Evolutionary conservation across 2,329 filamentous ascomycete species (phyloP), one percentile per base, ranked within the genome.

Genomic region (Botrytis paeoniae): DNA sequence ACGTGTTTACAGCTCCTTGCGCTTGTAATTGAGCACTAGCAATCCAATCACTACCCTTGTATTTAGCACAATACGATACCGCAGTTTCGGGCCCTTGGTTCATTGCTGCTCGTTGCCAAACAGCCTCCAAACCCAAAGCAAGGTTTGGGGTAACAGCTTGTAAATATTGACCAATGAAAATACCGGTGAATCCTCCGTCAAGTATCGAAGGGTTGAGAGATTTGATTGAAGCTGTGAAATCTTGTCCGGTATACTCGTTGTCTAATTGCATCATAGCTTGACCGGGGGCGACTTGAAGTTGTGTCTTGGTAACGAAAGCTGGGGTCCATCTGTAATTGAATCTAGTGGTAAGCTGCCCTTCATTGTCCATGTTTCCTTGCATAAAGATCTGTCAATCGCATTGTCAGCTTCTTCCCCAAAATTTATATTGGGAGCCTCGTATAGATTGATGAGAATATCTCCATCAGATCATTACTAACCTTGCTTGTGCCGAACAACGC

Each of bases 331-430:
- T 90, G 85, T 93, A 96, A 86, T 99, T 99, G 86, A 95, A 95
- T 82, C 95, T 92, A 71, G 93, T 93, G 75, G 91, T 92, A 78
- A 99, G 89, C 77, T 92, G 89, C 75, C 95, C 93, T 80, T 98
- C 94, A 82, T 96, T 98, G 83, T 98, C 95, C 82, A 98, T 84
- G 82, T 94, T 97, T 78, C 93, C 96, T 89, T 99, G 96, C 84
- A 96, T 90, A 83, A 99, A 98, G 74, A 97, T 88, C 95, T 98
- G 78, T 74, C 51, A 45, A 63, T 54, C 41, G 59, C n/a, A 72
- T 37, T 54, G 66, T 80, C 70, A 80, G 76, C 69, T 73, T 65
- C n/a, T n/a, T 18, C 18, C 39, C n/a, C 16, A 37, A 25, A 10
- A 39, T 32, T 25, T 9, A 18, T 29, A 32, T 35, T 54, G n/a